Base-by-base conservation (phyloP, 2,329 filamentous ascomycete genomes). In the Orbilia brochopaga region DNA sequence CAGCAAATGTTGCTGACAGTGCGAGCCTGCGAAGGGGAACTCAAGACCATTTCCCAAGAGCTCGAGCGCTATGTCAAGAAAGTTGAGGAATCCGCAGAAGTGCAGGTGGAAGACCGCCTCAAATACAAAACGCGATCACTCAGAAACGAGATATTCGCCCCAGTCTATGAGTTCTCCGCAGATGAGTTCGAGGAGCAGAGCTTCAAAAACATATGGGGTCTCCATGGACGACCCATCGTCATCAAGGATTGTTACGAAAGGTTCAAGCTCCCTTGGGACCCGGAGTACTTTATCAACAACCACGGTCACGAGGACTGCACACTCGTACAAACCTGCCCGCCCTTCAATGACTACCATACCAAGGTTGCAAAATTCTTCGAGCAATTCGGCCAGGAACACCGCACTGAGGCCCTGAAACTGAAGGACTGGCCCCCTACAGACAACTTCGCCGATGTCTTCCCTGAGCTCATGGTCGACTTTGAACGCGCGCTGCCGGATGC, bases 361-460 rank as follows among this genome's bases (percentile, higher is more conserved):
- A 76, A 73, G n/a, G 74, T 76, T 27, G 63, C 64, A 5, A 60
- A 50, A n/a, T 76, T 75, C 46, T 76, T 77, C 37, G 54, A 55
- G n/a, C 61, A 63, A 13, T 77, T 77, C 55, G 64, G 62, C 51
- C 55, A 59, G 32, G 15, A 21, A 15, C 69, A 61, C 30, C 52
- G 30, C 32, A 69, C 46, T n/a, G 64, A 76, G 74, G 57, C 52
- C 62, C 70, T 63, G 44, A 74, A 73, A 24, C 27, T 69, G 10
- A 74, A 77, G 48, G 76, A 77, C 63, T 77, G 76, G 76, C 76
- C 76, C 5, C 76, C 76, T 7, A 62, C 72, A 5, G 74, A 64
- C 11, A 75, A 77, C 54, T 77, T 77, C 40, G 61, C 73, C 5
- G 61, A 56, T 8, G 69, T 74, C 19, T 77, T 77, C 42, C 76